These are phyloP conservation scores for Oidiodendron maius DNA, from an alignment of 495 filamentous ascomycete species.

Conservation along the genomic window DNA sequence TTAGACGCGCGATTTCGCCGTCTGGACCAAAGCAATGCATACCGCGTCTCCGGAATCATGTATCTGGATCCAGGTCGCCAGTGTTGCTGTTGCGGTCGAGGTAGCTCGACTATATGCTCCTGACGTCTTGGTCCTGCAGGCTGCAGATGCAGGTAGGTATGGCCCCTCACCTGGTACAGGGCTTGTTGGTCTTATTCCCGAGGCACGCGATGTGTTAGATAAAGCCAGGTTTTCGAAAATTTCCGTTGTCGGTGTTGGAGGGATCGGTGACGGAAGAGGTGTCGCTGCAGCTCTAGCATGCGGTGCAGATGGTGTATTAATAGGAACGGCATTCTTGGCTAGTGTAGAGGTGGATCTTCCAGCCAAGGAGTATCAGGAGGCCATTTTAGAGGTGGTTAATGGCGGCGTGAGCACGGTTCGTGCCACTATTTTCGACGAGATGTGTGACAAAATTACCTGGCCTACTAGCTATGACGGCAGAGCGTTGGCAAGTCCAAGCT, in stretches of 20 bases:
- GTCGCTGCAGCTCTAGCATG: slow-evolving; percentile 50
- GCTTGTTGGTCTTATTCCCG: slow-evolving; percentile 15
- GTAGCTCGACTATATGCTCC: slow-evolving; percentile 33
- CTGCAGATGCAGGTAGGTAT: slow-evolving; percentile 65
- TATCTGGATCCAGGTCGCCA: slow-evolving; percentile 64
- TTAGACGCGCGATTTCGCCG: slow-evolving; percentile 40
- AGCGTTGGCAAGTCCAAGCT: slow-evolving; percentile 54
- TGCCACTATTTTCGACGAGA: slow-evolving; percentile 61
- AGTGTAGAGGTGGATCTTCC: slow-evolving; percentile 49
- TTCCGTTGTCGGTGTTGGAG: slow-evolving; percentile 56
- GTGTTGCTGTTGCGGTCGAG: slow-evolving; percentile 46
- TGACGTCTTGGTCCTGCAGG: slow-evolving; percentile 68
- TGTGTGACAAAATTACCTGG: slow-evolving; percentile 61
- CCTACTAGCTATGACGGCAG: slow-evolving; percentile 56
- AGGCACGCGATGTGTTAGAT: slow-evolving; percentile 37
- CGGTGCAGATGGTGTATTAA: slow-evolving; percentile 51
- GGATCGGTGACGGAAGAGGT: slow-evolving; percentile 53
- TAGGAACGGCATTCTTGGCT: slow-evolving; percentile 63
- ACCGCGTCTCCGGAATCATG: slow-evolving; percentile 36
- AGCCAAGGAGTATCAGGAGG: slow-evolving; percentile 46
- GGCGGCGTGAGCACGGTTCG: slow-evolving; percentile 57
- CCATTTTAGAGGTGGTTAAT: slow-evolving; percentile 50
- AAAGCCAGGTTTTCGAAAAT: slow-evolving; percentile 36
- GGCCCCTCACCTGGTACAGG: slow-evolving; percentile 45
- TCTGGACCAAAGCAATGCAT: slow-evolving; percentile 48